These are phyloP conservation scores for Dactylellina cionopaga DNA, from an alignment of 2,329 filamentous ascomycete species.

Conservation along the genomic window DNA sequence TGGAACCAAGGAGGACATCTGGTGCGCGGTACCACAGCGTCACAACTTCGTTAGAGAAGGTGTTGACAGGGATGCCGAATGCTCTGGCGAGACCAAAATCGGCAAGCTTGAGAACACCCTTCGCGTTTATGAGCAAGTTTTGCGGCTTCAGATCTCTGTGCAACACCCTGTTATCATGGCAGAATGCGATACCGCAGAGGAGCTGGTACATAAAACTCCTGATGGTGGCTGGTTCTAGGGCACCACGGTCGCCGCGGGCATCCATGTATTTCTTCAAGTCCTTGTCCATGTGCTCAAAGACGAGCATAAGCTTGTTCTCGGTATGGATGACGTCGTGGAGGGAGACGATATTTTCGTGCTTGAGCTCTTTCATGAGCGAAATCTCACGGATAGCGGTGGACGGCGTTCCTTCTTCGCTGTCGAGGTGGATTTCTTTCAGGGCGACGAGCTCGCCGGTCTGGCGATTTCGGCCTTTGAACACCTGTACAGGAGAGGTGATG, in stretches of 20 bases:
- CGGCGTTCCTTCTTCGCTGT: conserved; percentile 96
- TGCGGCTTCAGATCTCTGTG: conserved; percentile 96
- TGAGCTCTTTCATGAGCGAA: conserved; percentile 98
- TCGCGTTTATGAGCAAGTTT: conserved; percentile 92
- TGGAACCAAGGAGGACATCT: conserved; percentile 89
- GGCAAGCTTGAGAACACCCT: conserved; percentile 88
- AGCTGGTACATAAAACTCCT: conserved; percentile 99
- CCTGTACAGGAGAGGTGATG: conserved; percentile 66
- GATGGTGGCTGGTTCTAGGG: conserved; percentile 87
- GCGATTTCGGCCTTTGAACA: conserved; percentile 97
- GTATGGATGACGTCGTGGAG: conserved; percentile 99
- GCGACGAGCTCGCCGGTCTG: conserved; percentile 97
- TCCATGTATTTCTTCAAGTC: conserved; percentile 99
- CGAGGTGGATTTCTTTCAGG: conserved; percentile 97
- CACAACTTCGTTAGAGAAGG: conserved; percentile 97
- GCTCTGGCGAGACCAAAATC: conserved; percentile 94
- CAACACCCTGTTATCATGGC: conserved; percentile 94
- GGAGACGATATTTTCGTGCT: conserved; percentile 97
- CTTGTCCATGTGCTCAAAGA: conserved; percentile 99
- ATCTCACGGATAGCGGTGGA: conserved; percentile 98
- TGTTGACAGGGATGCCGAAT: conserved; percentile 97
- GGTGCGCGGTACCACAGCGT: conserved; percentile 98
- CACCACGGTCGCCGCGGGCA: conserved; percentile 85
- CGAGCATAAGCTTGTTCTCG: conserved; percentile 99
- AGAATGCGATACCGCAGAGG: conserved; percentile 94